Percentiles rank a stretch among this genome's conserved stretches.
Conservation (phyloP, 2,329 filamentous ascomycete species). For the Cercospora janseana region DNA sequence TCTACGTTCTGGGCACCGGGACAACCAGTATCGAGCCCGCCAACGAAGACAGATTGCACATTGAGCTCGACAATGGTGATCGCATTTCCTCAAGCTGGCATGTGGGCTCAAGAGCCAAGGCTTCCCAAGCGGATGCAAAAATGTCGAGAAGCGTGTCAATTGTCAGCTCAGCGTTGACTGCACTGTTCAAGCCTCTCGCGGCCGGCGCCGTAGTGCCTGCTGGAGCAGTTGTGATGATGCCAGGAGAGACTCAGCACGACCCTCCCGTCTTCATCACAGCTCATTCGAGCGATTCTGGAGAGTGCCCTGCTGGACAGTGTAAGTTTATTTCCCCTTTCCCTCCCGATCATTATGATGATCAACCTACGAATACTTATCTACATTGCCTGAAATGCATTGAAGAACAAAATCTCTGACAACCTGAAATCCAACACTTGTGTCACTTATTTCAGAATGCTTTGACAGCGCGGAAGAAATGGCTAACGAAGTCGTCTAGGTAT, state of each 20-base stretch:
- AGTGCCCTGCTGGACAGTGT: constrained; percentile 88
- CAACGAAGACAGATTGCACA: constrained; percentile 19
- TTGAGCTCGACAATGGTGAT: constrained; percentile 34
- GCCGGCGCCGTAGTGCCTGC: constrained; percentile 76
- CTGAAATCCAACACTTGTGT: constrained; percentile 60
- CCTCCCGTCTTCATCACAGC: constrained; percentile 62
- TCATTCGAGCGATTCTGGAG: constrained; percentile 87
- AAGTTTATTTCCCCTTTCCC: constrained; percentile 52
- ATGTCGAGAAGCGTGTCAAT: constrained; percentile 55
- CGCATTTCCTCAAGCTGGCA: constrained; percentile 35
- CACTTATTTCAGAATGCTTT: not conserved
- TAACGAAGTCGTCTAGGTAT: constrained; percentile 48
- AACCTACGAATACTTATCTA: constrained; percentile 96
- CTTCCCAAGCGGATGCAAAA: constrained; percentile 19
- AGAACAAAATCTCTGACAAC: constrained; percentile 82
- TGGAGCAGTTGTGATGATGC: constrained; percentile 68
- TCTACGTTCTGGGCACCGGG: constrained; percentile 80
- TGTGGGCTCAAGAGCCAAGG: constrained; percentile 30
- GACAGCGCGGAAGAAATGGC: not conserved
- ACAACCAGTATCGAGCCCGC: constrained; percentile 45
- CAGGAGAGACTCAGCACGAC: constrained; percentile 41
- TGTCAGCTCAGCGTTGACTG: constrained; percentile 62
- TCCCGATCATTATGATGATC: constrained; percentile 71
- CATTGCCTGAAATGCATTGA: constrained; percentile 98
- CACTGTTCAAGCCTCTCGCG: constrained; percentile 66